phyloP scores from a whole-genome alignment of 768 basidiomycete species.

The Xanthoconium purpureum region DNA sequence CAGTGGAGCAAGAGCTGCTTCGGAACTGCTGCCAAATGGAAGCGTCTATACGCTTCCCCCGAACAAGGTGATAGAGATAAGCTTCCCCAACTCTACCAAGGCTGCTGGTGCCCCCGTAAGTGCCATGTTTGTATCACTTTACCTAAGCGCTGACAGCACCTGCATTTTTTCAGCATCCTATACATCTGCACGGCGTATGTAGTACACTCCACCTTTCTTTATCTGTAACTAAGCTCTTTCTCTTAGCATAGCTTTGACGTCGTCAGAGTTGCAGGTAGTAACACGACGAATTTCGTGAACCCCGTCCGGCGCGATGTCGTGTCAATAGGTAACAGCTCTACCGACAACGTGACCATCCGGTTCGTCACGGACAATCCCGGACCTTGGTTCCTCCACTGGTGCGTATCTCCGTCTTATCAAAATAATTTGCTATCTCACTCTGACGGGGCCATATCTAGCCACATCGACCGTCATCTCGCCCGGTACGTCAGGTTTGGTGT shows the following conservation, averaged over 20 bases:
- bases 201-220: neutral
- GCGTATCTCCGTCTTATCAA: neutral
- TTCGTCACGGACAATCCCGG: slow-evolving; percentile 66
- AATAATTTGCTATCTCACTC: neutral
- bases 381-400: slow-evolving; percentile 36
- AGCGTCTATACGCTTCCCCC: slow-evolving; percentile 44
- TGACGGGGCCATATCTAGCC: neutral
- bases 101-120: slow-evolving; percentile 30
- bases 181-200: slow-evolving; percentile 40
- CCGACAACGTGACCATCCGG: slow-evolving; percentile 50
- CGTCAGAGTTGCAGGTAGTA: slow-evolving; percentile 29
- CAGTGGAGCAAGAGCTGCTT: slow-evolving; percentile 44
- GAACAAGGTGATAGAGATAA: slow-evolving; percentile 45
- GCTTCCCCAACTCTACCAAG: slow-evolving; percentile 35
- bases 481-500: neutral
- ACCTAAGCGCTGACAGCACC: neutral
- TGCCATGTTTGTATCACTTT: neutral
- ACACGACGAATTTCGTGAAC: slow-evolving; percentile 32
- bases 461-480: neutral
- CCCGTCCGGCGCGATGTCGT: slow-evolving; percentile 36
- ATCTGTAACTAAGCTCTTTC: neutral
- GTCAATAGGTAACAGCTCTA: slow-evolving; percentile 25
- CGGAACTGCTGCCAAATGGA: slow-evolving; percentile 47
- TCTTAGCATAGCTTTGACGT: slow-evolving; percentile 35
- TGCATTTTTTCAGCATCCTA: slow-evolving; percentile 31